Percentiles rank a stretch among this genome's conserved stretches.
Conservation (phyloP, 148 eudicot genomes). For the Diospyros lotus region DNA sequence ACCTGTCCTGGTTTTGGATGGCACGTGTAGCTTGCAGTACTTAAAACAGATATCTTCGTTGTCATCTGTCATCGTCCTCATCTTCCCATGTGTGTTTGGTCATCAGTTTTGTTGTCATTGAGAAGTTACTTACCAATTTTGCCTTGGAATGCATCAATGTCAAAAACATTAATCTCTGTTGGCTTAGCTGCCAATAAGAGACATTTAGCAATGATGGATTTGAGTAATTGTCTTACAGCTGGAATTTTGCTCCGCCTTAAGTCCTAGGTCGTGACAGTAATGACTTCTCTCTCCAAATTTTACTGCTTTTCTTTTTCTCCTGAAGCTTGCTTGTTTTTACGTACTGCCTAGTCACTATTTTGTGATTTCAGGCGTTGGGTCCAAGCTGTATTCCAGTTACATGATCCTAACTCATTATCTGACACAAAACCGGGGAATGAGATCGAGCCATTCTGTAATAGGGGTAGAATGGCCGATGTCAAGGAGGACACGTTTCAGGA, state of each 20-base stretch:
- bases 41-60: no score
- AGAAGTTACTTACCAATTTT: no score
- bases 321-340: background rate
- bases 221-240: background rate
- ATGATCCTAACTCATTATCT: slow-evolving; percentile 19
- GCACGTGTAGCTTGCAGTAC: no score
- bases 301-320: slow-evolving; percentile 5
- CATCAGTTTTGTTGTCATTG: no score
- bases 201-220: background rate
- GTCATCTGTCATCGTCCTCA: no score
- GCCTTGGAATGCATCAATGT: no score
- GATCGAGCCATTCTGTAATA: background rate
- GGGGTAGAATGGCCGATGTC: slow-evolving; percentile 17
- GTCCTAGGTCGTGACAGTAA: no score
- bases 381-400: slow-evolving; percentile 69
- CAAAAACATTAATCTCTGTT: background rate
- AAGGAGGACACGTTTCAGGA: slow-evolving; percentile 16
- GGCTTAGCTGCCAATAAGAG: background rate
- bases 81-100: no score
- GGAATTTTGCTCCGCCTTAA: background rate
- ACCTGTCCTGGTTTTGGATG: no score
- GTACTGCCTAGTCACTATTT: background rate
- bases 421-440: slow-evolving; percentile 15
- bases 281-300: background rate
- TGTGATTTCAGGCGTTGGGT: slow-evolving; percentile 79